Evolutionary conservation across 1,139 yeast species (phyloP), one percentile per base, ranked within the genome.

Genomic region (Candida sp.): DNA sequence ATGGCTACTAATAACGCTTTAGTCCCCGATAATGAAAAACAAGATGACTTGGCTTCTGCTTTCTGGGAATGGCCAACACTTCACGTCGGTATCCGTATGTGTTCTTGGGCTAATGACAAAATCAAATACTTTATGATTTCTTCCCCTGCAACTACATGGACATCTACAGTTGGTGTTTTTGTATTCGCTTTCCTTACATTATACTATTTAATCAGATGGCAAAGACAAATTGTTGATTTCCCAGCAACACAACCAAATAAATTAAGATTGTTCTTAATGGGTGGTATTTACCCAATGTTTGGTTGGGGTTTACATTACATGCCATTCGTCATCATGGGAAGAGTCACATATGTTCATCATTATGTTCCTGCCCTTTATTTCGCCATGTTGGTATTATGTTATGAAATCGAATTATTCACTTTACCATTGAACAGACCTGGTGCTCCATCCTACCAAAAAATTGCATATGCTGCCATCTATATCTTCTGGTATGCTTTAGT

Each of bases 21-120:
- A 60, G 82, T 93, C 45, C 98, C 99, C 32, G 99, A 93, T 59
- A 66, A 77, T 15, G 99, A 95, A 55, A 91, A 93, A 68, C 83
- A 80, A 56, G 99, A 95, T 62, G 91, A 85, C 54, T 78, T 95
- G 55, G 95, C 98, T 1, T 89, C 97, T 15, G 63, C 81, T 41
- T 93, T 93, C 56, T 95, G 99, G 99, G 93, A 95, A 77, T 95
- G 99, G 99, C 99, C 99, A 45, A 80, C 93, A 32, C 78, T 91
- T 57, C 77, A 88, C 65, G 87, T 83, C 45, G 99, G 99, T 61
- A 82, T 95, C 56, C 86, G 99, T 70, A 79, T 95, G 74, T 91
- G 98, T 70, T 89, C 95, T 39, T 95, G 99, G 99, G 84, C 83
- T 47, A 82, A 81, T 51, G 88, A 84, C 29, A 80, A 75, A 55